A percentile compares a stretch with the other conserved stretches of the same genome.
phyloP scores from a whole-genome alignment of 257 asterid genomes.

The Perilla frutescens region DNA sequence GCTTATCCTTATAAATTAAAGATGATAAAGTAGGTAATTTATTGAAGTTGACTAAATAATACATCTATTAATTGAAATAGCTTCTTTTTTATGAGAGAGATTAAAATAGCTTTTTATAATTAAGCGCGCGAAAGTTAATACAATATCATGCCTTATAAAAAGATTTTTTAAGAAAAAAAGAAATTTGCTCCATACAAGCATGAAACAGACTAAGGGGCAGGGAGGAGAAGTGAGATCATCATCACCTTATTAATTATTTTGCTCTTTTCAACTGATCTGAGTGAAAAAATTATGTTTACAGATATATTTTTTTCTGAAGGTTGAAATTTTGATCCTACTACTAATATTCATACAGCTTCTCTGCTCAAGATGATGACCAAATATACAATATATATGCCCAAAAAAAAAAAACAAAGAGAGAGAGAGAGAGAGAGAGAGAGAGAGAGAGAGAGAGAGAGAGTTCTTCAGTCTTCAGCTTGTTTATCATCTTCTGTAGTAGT shows the following conservation, averaged over 20 bases:
- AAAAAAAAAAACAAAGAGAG: neutral
- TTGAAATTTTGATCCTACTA: constrained; percentile 33
- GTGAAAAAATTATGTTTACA: constrained; percentile 21
- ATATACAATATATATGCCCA: constrained; percentile 37
- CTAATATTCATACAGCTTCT: constrained; percentile 37
- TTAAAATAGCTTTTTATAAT: neutral
- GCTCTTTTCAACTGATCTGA: constrained; percentile 4
- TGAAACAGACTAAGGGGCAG: neutral
- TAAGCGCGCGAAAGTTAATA: neutral
- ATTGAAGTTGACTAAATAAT: neutral
- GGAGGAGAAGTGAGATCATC: neutral
- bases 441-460: neutral
- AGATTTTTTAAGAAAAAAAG: neutral
- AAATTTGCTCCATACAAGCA: neutral
- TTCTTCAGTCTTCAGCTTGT: constrained; percentile 46
- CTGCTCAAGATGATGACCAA: constrained; percentile 39
- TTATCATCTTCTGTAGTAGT: constrained; percentile 52
- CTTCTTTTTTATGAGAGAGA: too few species aligned
- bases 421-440: neutral
- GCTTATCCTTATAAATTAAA: neutral
- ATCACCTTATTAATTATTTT: neutral
- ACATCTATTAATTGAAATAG: neutral
- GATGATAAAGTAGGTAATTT: neutral
- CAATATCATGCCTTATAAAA: constrained; percentile 3
- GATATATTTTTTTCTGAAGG: constrained; percentile 20